Evolutionary conservation across 1,139 yeast species (phyloP).

Genomic region (Pichia sp.): DNA sequence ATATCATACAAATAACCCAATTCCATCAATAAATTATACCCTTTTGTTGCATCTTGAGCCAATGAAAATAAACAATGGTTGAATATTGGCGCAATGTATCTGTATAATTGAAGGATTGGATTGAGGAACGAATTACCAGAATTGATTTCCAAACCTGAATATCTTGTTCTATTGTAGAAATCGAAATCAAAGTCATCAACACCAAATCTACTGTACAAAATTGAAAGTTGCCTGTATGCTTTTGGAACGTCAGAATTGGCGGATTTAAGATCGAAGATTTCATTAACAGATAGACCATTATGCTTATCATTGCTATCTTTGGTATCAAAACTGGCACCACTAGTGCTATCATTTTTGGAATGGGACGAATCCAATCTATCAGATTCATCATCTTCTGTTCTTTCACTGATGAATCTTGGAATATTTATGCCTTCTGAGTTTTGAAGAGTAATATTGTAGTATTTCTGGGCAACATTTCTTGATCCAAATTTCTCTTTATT

Average conservation of each 20-base stretch:
- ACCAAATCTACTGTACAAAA: conserved; percentile 87
- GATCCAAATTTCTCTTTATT: conserved; percentile 56
- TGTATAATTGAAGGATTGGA: conserved; percentile 75
- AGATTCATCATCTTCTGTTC: conserved; percentile 35
- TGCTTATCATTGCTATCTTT: not conserved
- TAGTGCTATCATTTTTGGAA: not conserved
- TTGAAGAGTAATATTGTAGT: conserved; percentile 37
- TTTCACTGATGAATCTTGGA: conserved; percentile 77
- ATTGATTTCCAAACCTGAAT: conserved; percentile 88
- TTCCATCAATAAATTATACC: conserved; percentile 65
- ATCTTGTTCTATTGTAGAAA: conserved; percentile 71
- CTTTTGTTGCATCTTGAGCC: conserved; percentile 57
- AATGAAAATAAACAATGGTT: conserved; percentile 59
- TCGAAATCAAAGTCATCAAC: conserved; percentile 93
- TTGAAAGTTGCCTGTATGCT: conserved; percentile 72
- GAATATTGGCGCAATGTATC: conserved; percentile 72
- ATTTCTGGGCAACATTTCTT: conserved; percentile 47
- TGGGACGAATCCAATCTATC: conserved; percentile 4
- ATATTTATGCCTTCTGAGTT: conserved; percentile 30
- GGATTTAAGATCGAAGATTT: conserved; percentile 24
- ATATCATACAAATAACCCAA: conserved; percentile 89
- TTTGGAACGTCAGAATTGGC: conserved; percentile 52
- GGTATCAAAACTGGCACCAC: not conserved
- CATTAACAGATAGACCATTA: not conserved
- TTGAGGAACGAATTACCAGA: conserved; percentile 81